These are phyloP conservation scores for Rickenella mellea DNA, from an alignment of 768 basidiomycete genomes.

Conservation along the genomic window DNA sequence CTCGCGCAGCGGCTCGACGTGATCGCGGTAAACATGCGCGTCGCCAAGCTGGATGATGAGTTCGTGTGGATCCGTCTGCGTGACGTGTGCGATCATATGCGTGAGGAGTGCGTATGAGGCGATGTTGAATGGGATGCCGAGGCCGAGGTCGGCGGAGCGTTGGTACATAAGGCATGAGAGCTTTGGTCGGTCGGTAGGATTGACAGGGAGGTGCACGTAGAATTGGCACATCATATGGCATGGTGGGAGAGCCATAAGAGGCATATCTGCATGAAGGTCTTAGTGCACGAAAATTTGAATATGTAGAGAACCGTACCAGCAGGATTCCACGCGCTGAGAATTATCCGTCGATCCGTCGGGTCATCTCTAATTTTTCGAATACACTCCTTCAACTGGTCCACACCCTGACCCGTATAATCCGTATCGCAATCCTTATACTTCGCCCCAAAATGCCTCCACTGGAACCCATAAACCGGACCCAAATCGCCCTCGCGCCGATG, in stretches of 20 bases:
- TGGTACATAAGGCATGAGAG: conserved; percentile 97
- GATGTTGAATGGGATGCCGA: conserved; percentile 98
- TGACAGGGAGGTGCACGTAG: conserved; percentile 82
- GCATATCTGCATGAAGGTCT: conserved; percentile 53
- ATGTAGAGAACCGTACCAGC: conserved; percentile 53
- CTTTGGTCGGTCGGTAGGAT: conserved; percentile 42
- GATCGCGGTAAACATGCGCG: conserved; percentile 92
- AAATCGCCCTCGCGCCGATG: conserved; percentile 86
- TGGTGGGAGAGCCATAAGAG: conserved; percentile 92
- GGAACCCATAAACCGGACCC: conserved; percentile 95
- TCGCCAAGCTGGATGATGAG: conserved; percentile 95
- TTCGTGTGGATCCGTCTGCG: conserved; percentile 77
- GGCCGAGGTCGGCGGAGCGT: conserved; percentile 92
- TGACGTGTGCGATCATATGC: conserved; percentile 94
- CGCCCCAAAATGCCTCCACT: conserved; percentile 94
- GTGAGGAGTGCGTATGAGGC: conserved; percentile 96
- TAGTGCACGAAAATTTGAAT: neutral
- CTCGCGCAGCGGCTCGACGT: conserved; percentile 74
- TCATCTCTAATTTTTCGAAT: conserved; percentile 87
- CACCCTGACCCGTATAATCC: conserved; percentile 76
- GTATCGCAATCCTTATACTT: conserved; percentile 58
- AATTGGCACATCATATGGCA: conserved; percentile 99
- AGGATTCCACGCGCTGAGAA: conserved; percentile 96
- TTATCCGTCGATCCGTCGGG: conserved; percentile 90
- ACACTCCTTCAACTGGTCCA: conserved; percentile 86